phyloP scores from a whole-genome alignment of 164 flowering plant genomes.

The Platanus orientalis region DNA sequence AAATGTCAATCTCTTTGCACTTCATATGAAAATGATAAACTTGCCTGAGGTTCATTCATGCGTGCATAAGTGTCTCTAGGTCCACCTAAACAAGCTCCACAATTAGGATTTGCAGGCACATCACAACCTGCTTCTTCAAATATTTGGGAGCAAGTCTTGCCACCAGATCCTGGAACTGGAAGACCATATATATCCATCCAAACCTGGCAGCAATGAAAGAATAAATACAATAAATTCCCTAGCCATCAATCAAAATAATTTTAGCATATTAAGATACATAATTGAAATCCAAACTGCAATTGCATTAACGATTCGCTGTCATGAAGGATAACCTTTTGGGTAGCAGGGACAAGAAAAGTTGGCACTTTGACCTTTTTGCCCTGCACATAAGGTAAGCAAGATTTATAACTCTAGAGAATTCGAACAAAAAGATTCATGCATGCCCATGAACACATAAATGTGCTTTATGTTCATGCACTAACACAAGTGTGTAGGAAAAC shows the following conservation, averaged over 20 bases:
- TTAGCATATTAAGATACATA: background rate
- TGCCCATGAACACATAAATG: background rate
- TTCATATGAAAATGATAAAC: constrained; percentile 15
- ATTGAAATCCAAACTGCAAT: constrained; percentile 3
- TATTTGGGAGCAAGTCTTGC: constrained; percentile 96
- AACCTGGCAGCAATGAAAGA: constrained; percentile 42
- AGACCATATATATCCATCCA: constrained; percentile 93
- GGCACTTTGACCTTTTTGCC: constrained; percentile 93
- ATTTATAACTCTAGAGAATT: background rate
- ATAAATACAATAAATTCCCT: background rate
- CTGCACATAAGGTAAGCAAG: constrained; percentile 32
- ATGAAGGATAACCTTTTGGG: constrained; percentile 68
- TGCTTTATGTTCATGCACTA: background rate
- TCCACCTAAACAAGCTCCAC: constrained; percentile 98
- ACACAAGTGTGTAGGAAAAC: too few relatives aligned
- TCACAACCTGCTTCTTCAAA: constrained; percentile 99
- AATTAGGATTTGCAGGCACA: constrained; percentile 91
- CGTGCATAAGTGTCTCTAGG: constrained; percentile 99
- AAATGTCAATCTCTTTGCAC: background rate
- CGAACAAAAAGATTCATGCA: background rate
- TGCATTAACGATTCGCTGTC: background rate
- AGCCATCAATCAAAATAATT: background rate
- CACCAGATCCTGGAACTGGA: constrained; percentile 92
- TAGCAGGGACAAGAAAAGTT: constrained; percentile 95
- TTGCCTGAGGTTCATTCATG: constrained; percentile 85